phyloP scores from a whole-genome alignment of 1,284 basidiomycete genomes.

The Heterobasidion irregulare region DNA sequence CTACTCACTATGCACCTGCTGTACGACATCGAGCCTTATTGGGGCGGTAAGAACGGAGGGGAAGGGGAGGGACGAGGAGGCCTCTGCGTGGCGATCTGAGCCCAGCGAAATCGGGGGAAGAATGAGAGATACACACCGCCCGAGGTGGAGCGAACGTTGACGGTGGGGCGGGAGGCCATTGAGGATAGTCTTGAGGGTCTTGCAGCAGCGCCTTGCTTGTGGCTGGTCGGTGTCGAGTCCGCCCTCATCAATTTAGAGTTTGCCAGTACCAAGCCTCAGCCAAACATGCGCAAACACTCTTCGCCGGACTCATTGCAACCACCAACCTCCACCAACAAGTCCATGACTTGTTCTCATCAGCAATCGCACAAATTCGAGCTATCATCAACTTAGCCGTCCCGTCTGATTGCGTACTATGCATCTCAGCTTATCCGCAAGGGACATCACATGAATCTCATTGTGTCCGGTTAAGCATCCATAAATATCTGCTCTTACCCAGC shows the following conservation, averaged over 20 bases:
- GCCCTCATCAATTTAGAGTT: constrained; percentile 10
- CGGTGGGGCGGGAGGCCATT: constrained; percentile 90
- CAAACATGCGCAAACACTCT: constrained; percentile 11
- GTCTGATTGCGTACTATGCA: too few relatives aligned
- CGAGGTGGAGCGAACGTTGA: constrained; percentile 69
- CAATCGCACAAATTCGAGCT: too few relatives aligned
- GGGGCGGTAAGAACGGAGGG: constrained; percentile 97
- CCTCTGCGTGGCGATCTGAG: constrained; percentile 42
- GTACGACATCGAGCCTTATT: constrained; percentile 97
- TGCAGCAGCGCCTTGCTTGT: not conserved
- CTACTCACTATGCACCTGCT: constrained; percentile 94
- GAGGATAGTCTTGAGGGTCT: constrained; percentile 18
- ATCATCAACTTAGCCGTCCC: too few relatives aligned
- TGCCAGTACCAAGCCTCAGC: constrained; percentile 16
- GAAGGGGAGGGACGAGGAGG: constrained; percentile 85
- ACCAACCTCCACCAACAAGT: too few relatives aligned
- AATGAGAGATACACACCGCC: constrained; percentile 45
- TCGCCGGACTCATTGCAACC: too few relatives aligned
- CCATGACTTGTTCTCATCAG: too few relatives aligned
- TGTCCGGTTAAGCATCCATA: too few relatives aligned
- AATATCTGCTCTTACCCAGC: too few relatives aligned
- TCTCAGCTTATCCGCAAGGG: too few relatives aligned
- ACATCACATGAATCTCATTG: too few relatives aligned
- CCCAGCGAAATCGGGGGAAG: constrained; percentile 5
- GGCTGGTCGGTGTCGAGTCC: not conserved